Percentiles rank a stretch among this genome's conserved stretches.
Evolutionary conservation across 1,284 basidiomycete genomes (phyloP).

Genomic region (Ustilago nuda): DNA sequence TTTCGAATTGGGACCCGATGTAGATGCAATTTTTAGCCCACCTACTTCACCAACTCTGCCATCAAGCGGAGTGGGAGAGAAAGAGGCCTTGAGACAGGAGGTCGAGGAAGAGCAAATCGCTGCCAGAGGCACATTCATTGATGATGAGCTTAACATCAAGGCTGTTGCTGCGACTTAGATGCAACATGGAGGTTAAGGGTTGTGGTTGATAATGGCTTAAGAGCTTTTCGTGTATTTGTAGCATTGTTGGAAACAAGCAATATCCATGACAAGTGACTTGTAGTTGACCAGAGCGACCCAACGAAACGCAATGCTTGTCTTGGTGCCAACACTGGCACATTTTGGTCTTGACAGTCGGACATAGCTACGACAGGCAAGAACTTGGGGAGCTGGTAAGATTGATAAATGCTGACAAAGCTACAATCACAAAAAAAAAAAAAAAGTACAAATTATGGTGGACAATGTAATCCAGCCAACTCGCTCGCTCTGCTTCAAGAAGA

Average conservation of each 20-base stretch:
- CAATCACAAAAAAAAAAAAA: no score
- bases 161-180: slow-evolving; percentile 1
- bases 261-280: not conserved
- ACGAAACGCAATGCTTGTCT: not conserved
- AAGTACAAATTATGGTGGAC: no score
- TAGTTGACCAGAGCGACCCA: not conserved
- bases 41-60: slow-evolving; percentile 34
- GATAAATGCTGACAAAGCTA: no score
- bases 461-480: no score
- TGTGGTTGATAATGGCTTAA: not conserved
- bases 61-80: not conserved
- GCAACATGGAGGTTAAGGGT: not conserved
- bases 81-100: slow-evolving; percentile 13
- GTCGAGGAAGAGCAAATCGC: slow-evolving; percentile 12
- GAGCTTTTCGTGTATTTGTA: slow-evolving; percentile 7
- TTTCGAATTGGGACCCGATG: slow-evolving; percentile 48
- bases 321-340: no score
- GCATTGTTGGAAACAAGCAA: no score
- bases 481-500: no score
- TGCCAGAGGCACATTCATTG: slow-evolving; percentile 13
- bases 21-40: slow-evolving; percentile 59
- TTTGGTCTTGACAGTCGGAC: no score
- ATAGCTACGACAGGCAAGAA: no score
- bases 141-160: not conserved
- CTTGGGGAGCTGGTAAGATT: no score